Evolutionary conservation across 768 basidiomycete genomes (phyloP).

Genomic region (Jaapia argillacea): DNA sequence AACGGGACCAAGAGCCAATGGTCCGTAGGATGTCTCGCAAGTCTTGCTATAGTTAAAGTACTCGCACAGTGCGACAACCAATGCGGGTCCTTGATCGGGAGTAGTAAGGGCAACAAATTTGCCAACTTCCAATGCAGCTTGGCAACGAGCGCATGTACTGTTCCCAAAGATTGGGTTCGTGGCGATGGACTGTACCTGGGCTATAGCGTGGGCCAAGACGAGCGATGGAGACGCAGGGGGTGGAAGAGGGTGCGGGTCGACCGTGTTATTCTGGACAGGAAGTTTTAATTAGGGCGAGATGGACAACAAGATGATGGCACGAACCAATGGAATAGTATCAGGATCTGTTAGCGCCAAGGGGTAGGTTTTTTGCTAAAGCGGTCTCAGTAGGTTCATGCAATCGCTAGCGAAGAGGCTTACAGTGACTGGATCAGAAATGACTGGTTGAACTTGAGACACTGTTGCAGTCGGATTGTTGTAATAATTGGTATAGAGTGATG

Average conservation of each 20-base stretch:
- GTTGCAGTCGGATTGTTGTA: slow-evolving; percentile 70
- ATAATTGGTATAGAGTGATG: slow-evolving; percentile 51
- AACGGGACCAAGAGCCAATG: slow-evolving; percentile 41
- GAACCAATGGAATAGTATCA: slow-evolving; percentile 39
- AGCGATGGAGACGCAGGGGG: slow-evolving; percentile 34
- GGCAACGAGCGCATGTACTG: slow-evolving; percentile 49
- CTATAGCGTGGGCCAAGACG: slow-evolving; percentile 41
- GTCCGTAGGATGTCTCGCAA: slow-evolving; percentile 40
- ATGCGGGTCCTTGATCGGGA: slow-evolving; percentile 46
- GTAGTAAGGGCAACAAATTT: slow-evolving; percentile 60
- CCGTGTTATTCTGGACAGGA: slow-evolving; percentile 34
- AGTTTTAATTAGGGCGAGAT: not conserved
- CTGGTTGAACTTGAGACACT: slow-evolving; percentile 64
- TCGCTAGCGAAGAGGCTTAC: slow-evolving; percentile 20
- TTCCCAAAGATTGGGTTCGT: slow-evolving; percentile 43
- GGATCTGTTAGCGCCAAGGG: slow-evolving; percentile 57
- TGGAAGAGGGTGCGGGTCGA: slow-evolving; percentile 59
- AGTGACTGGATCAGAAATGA: slow-evolving; percentile 62
- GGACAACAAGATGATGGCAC: not conserved
- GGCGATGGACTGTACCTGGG: slow-evolving; percentile 47
- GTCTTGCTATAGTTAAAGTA: slow-evolving; percentile 34
- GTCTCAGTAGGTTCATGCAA: not conserved
- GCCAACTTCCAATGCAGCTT: slow-evolving; percentile 47
- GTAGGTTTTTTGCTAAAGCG: slow-evolving; percentile 42
- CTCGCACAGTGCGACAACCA: slow-evolving; percentile 53